Evolutionary conservation across 169 alveolate species (phyloP), one percentile per base, ranked within the genome.

Genomic region (Plasmodium ovale): DNA sequence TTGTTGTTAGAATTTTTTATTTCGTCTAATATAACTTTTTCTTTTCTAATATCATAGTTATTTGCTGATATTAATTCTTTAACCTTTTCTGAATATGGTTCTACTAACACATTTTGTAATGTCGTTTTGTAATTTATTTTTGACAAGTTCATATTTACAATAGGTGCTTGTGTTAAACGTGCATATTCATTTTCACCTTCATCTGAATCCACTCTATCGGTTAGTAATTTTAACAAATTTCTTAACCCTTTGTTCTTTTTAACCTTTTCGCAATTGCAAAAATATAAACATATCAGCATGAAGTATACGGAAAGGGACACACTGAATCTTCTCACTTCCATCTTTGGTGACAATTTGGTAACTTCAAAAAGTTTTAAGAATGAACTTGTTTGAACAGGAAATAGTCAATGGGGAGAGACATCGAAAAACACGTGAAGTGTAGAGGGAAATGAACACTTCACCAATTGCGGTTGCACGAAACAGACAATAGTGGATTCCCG

Each of bases 171-270:
- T 19, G 89, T 79, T 69, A 79, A 64, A 5, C 89, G 67, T 9
- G 89, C 77, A 79, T 79, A 79, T 49, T 79, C 89, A 29, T 79
- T 79, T 33, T 79, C 69, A 9, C 89, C 89, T 1, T 79, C 89
- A 65, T 79, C 56, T 33, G 89, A 35, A 5, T 79, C 89, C 23
- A 79, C 60, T 29, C 67, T 47, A n/a, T 79, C 79, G 0, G 73
- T 79, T 44, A 79, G 35, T 1, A 71, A 49, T 68, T 79, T 79
- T n/a, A 79, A 23, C 49, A 79, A 23, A 12, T 64, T 79, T 65
- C 89, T 23, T 12, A 79, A 37, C 23, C 51, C 35, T 25, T 79
- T 79, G 39, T 79, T 79, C 37, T 64, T 79, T 58, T 29, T 33
- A 7, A 62, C 60, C 33, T 79, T 79, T 39, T 27, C 23, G 21